A percentile compares a stretch with the other conserved stretches of the same genome.
These are phyloP conservation scores for Phytophthora brassicae DNA, from an alignment of 352 stramenopile species.

Conservation along the genomic window DNA sequence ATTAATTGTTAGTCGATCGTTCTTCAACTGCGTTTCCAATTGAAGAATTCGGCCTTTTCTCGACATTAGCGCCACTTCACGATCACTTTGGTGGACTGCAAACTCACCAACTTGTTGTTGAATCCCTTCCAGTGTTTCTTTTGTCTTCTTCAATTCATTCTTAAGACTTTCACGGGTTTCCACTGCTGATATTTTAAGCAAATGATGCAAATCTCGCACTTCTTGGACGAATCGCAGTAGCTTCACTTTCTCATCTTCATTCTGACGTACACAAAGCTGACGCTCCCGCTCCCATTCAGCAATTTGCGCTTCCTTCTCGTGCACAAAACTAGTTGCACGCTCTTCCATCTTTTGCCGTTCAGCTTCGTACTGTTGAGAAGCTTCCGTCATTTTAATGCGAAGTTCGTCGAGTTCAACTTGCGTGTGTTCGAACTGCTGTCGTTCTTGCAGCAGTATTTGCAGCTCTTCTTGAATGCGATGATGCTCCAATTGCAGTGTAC, in stretches of 20 bases:
- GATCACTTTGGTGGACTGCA: slow-evolving; percentile 48
- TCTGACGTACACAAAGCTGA: slow-evolving; percentile 11
- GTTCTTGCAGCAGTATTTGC: slow-evolving; percentile 17
- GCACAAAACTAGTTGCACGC: slow-evolving; percentile 20
- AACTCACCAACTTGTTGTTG: slow-evolving; percentile 50
- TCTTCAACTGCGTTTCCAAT: slow-evolving; percentile 56
- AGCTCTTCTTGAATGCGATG: slow-evolving; percentile 20
- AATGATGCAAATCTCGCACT: slow-evolving; percentile 20
- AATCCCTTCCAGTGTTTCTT: slow-evolving; percentile 26
- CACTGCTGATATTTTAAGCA: slow-evolving; percentile 20
- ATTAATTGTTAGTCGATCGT: slow-evolving; percentile 45
- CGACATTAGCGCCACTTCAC: slow-evolving; percentile 45
- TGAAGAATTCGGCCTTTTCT: slow-evolving; percentile 58
- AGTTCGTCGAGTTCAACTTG: slow-evolving; percentile 17
- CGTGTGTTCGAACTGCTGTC: slow-evolving; percentile 22
- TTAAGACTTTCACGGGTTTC: slow-evolving; percentile 22
- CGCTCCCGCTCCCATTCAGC: slow-evolving; percentile 7
- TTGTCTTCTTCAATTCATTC: slow-evolving; percentile 36
- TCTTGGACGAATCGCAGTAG: slow-evolving; percentile 23
- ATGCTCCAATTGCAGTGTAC: slow-evolving; percentile 13
- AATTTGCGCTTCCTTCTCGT: slow-evolving; percentile 26
- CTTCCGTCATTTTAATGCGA: slow-evolving; percentile 4
- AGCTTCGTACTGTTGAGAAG: slow-evolving; percentile 2
- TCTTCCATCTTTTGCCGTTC: slow-evolving; percentile 17
- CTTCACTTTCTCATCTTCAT: slow-evolving; percentile 22